Base-by-base conservation (phyloP, 192 early-diverging fungal genomes). In the Coemansia sp. region DNA sequence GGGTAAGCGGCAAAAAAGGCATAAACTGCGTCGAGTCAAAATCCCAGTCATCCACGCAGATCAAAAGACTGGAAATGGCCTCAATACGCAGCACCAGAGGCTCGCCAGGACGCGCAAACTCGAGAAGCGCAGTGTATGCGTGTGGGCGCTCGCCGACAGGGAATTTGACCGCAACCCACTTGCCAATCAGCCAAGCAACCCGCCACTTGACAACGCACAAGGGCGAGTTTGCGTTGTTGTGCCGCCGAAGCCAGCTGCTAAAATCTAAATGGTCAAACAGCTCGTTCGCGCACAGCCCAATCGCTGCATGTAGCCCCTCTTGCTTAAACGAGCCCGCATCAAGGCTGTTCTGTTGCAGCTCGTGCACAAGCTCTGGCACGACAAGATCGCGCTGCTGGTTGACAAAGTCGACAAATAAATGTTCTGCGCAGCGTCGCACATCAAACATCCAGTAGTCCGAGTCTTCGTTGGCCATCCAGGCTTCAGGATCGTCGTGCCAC, bases 401-500 rank as follows among this genome's bases (percentile, higher is more conserved):
- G 19, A 94, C 73, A 13, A 97, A 50, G 56, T 88, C 86, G 63
- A 88, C 86, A 47, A 94, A 84, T 2, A 89, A 76, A 36, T 86
- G 90, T 71, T 94, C 90, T 3, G 91, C 85, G 57, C 90, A 91
- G 8, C 85, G 79, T 78, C 91, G 73, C 33, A 55, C 63, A 50
- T 86, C 85, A 68, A 86, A 92, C 60, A 84, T 85, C 88, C 90
- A 94, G 49, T 89, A 85, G 65, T 93, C 91, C 22, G 86, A 79
- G 39, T 91, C 90, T 22, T 90, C 85, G 18, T 88, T 86, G 23
- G 80, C 75, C 13, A 89, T 64, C 84, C 88, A 97, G 2, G 76
- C 82, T 69, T 97, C 94, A 4, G 94, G 90, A 56, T 86, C 85
- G 5, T 88, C 84, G 36, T 88, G 83, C 94, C 94, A 97, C 50